Percentiles rank a stretch among this genome's conserved stretches.
Evolutionary conservation across 2,329 filamentous ascomycete genomes (phyloP).

Genomic region (Aspergillus sp.): DNA sequence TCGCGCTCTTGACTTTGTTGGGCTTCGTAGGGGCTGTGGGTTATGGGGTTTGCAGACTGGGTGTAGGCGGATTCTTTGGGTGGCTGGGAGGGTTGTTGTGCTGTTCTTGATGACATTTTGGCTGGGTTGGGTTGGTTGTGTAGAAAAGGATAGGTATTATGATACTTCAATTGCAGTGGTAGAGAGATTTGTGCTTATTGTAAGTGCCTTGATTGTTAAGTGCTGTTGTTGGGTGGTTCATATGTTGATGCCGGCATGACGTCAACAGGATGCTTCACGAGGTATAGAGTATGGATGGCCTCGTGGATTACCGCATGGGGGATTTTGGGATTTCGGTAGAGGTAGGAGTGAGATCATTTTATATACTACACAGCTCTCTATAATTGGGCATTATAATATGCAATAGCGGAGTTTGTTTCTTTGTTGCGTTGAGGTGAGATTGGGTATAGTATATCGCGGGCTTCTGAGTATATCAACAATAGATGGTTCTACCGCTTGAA

Average conservation of each 20-base stretch:
- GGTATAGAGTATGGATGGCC: not conserved
- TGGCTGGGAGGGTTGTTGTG: slow-evolving; percentile 29
- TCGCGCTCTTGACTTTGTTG: not conserved
- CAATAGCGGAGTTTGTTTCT: not conserved
- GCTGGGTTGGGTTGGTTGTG: not conserved
- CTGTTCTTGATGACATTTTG: slow-evolving; percentile 21
- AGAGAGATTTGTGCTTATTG: not conserved
- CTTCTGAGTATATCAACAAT: not conserved
- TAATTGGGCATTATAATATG: not conserved
- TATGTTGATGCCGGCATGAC: slow-evolving; percentile 11
- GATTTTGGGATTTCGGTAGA: not conserved
- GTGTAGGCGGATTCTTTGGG: slow-evolving; percentile 35
- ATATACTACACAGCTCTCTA: not conserved
- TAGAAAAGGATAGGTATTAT: not conserved
- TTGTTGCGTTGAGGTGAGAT: not conserved
- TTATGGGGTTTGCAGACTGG: slow-evolving; percentile 34
- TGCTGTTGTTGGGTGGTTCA: not conserved
- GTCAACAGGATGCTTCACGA: slow-evolving; percentile 5
- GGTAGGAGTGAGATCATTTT: not conserved
- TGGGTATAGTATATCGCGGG: not conserved
- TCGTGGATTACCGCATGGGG: not conserved
- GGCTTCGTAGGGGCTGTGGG: slow-evolving; percentile 28
- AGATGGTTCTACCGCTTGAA: not conserved
- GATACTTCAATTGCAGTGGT: not conserved
- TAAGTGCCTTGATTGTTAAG: not conserved